These are phyloP conservation scores for Penicillium hordei DNA, from an alignment of 2,329 filamentous ascomycete species.

Conservation along the genomic window DNA sequence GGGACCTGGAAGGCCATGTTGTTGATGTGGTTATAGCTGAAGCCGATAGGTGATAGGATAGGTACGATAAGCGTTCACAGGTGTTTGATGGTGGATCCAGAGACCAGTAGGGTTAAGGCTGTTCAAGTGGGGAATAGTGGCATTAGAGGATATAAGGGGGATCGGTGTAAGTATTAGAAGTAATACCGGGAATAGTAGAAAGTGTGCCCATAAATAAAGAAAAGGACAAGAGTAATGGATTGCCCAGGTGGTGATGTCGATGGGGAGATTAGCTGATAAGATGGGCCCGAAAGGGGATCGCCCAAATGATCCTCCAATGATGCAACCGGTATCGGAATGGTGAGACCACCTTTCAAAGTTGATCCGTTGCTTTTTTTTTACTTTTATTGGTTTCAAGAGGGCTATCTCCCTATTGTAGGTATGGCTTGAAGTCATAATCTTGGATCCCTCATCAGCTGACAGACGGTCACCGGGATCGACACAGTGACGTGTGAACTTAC, in stretches of 20 bases:
- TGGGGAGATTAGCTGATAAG: slow-evolving; percentile 9
- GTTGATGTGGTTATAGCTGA: not conserved
- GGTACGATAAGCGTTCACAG: not conserved
- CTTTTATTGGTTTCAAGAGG: not conserved
- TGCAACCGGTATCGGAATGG: slow-evolving; percentile 12
- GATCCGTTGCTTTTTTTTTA: not conserved
- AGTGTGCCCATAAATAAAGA: not conserved
- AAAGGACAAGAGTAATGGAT: not conserved
- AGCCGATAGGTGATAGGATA: slow-evolving; percentile 13
- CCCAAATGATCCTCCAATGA: slow-evolving; percentile 23
- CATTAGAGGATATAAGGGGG: not conserved
- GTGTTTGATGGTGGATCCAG: not conserved
- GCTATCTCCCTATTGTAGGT: not conserved
- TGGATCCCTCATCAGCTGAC: slow-evolving; percentile 7
- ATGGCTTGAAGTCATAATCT: not conserved
- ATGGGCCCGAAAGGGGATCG: not conserved
- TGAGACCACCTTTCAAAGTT: slow-evolving; percentile 2
- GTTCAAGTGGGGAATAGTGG: not conserved
- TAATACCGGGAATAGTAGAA: not conserved
- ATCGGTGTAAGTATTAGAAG: not conserved
- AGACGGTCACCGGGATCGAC: slow-evolving; percentile 40
- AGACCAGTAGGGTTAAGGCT: not conserved
- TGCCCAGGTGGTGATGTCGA: not conserved
- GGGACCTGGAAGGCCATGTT: slow-evolving; percentile 42
- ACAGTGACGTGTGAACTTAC: slow-evolving; percentile 9